Base-by-base conservation (phyloP, 768 basidiomycete genomes). In the Lentinula lateritia region DNA sequence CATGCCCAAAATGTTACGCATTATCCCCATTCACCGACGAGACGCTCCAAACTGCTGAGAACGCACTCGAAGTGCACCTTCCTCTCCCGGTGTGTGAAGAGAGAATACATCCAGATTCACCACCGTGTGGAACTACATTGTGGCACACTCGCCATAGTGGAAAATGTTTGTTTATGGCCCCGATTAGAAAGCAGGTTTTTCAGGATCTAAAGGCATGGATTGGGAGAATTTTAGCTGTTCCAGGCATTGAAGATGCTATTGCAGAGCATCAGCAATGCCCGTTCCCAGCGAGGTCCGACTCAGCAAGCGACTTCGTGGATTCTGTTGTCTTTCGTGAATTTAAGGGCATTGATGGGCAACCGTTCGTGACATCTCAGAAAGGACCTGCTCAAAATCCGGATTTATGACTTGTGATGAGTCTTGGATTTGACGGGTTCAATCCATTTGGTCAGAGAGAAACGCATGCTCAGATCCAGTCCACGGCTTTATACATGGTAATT, bases 401-500 rank as follows among this genome's bases (percentile, higher is more conserved):
- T 28, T 20, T 53, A 12, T 52, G 66, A 7, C 59, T 62, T n/a
- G 18, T 67, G 2, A 28, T 28, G 28, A 28, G 28, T 28, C 28
- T 28, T 28, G 28, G 28, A 2, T 28, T 28, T 4, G 28, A 59
- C 63, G 62, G 62, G 8, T 63, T 63, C 52, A 67, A 65, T 34
- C 64, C 66, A 15, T 63, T 59, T 42, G 43, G 50, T 13, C 46
- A 50, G 2, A 52, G 38, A 20, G 55, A 35, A 23, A 56, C 62
- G 3, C 56, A 62, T 23, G 50, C 63, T 54, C 36, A 23, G 9
- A 48, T 52, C 43, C 65, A 65, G 2, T 57, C 62, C 18, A 62
- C 63, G 6, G 67, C 50, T 12, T 63, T 74, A 8, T 71, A 67
- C 20, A 52, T 74, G 28, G 28, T 28, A 2, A 28, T 28, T 28